Evolutionary conservation across 148 eudicot genomes (phyloP), one percentile per base, ranked within the genome.

Genomic region (Talinum fruticosum): DNA sequence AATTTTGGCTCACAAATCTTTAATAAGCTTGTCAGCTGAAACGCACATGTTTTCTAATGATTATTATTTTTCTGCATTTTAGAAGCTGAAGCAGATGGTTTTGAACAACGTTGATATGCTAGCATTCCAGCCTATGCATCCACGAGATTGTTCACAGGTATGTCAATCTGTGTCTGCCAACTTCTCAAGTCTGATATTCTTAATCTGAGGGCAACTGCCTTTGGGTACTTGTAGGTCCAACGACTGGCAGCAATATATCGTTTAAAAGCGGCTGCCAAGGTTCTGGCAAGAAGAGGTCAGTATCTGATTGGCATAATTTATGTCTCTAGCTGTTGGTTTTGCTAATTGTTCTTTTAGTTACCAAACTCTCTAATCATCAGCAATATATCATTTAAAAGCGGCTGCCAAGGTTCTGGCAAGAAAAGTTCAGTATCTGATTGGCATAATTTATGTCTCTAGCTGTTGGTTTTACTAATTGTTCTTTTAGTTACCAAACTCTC

Each of bases 101-200:
- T 75, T 86, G 81, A 79, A 84, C 76, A 86, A 87, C 21, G 71
- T 5, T 23, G 97, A 89, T 76, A 84, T 92, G 23, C 80, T 82
- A 2, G 89, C 97, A 12, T 94, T 94, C 78, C 94, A 86, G 30
- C 92, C 92, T 69, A 94, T 94, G 98, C 91, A 88, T 78, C 53
- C 92, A 35, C 83, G 88, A 24, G 98, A 94, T 78, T 94, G 98
- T 88, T 83, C 97, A 47, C 98, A 92, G 98, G 98, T 92, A 82
- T 64, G 54, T 29, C 23, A 19, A 29, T 35, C 69, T 66, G 66
- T 76, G 24, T 72, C 21, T 21, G 26, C 74, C 41, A 16, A 14
- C 67, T 14, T 51, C 0, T 71, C 36, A 62, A 12, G 41, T 72
- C 44, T 35, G 10, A 35, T 36, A 29, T 65, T 77, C 69, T 72